Percentiles rank a stretch among this genome's conserved stretches.
Conservation (phyloP, 257 asterid species). For the Gentiana straminea region DNA sequence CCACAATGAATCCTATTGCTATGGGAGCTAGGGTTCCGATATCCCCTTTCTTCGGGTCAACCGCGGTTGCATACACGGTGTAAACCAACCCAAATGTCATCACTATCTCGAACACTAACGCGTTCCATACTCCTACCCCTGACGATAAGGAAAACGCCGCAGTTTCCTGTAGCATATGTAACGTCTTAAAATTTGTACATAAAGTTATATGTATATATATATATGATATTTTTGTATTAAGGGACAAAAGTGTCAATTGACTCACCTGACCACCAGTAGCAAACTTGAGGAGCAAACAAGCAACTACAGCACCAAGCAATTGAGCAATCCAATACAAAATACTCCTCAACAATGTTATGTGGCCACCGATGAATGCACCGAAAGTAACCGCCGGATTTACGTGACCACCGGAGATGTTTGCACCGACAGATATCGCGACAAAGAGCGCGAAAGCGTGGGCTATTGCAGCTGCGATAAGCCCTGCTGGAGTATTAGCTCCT, state of each 20-base stretch:
- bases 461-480: conserved; percentile 14
- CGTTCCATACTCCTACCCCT: conserved; percentile 53
- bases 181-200: no score
- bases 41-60: conserved; percentile 74
- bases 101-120: conserved; percentile 63
- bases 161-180: conserved; percentile 37
- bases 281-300: conserved; percentile 18
- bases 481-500: conserved; percentile 11
- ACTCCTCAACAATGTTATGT: conserved; percentile 11
- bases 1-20: conserved; percentile 80
- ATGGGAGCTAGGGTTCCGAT: conserved; percentile 70
- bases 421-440: conserved; percentile 17
- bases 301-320: conserved; percentile 18
- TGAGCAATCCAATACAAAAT: conserved; percentile 17
- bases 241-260: not conserved
- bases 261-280: conserved; percentile 21
- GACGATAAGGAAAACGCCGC: conserved; percentile 57
- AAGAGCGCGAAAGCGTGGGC: conserved; percentile 18
- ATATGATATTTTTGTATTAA: no score
- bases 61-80: conserved; percentile 83
- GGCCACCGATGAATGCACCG: conserved; percentile 17
- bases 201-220: no score
- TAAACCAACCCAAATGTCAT: conserved; percentile 81
- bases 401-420: conserved; percentile 21
- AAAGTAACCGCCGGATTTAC: conserved; percentile 20